Evolutionary conservation across 75 land plant species (phyloP).

Genomic region (Chamaecyparis obtusa): DNA sequence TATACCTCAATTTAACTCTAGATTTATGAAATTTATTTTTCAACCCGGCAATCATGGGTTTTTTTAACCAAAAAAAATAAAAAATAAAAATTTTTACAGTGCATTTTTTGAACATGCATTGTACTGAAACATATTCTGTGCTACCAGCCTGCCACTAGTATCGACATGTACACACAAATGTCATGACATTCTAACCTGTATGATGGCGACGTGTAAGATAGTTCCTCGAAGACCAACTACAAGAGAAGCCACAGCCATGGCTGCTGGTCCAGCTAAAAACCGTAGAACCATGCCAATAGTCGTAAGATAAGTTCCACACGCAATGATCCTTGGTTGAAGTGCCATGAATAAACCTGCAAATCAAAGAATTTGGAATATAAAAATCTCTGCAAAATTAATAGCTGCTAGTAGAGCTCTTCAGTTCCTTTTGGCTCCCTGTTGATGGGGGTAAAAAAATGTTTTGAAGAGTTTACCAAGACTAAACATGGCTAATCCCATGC

Average conservation of each 20-base stretch:
- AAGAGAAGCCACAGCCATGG: slow-evolving; percentile 70
- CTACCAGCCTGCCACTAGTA: neutral
- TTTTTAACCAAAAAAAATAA: neutral
- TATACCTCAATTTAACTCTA: neutral
- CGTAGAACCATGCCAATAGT: slow-evolving; percentile 61
- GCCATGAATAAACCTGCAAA: slow-evolving; percentile 89
- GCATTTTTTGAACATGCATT: neutral
- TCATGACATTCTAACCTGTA: slow-evolving; percentile 50
- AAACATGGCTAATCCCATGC: slow-evolving; percentile 85
- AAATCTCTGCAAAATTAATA: neutral
- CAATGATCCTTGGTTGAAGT: slow-evolving; percentile 55
- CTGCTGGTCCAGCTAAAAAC: slow-evolving; percentile 78
- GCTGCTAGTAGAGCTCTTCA: neutral
- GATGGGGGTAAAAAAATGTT: neutral
- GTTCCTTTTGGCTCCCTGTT: neutral
- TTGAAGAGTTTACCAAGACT: slow-evolving; percentile 48
- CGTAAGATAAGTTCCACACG: slow-evolving; percentile 62
- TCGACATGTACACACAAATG: neutral
- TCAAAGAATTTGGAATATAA: neutral
- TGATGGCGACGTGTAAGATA: slow-evolving; percentile 61
- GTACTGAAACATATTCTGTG: neutral
- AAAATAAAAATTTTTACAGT: neutral
- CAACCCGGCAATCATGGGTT: neutral
- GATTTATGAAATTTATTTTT: neutral
- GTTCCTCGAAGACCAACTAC: slow-evolving; percentile 71